Base-by-base conservation (phyloP, 2,329 filamentous ascomycete genomes). In the Lachnellula occidentalis region DNA sequence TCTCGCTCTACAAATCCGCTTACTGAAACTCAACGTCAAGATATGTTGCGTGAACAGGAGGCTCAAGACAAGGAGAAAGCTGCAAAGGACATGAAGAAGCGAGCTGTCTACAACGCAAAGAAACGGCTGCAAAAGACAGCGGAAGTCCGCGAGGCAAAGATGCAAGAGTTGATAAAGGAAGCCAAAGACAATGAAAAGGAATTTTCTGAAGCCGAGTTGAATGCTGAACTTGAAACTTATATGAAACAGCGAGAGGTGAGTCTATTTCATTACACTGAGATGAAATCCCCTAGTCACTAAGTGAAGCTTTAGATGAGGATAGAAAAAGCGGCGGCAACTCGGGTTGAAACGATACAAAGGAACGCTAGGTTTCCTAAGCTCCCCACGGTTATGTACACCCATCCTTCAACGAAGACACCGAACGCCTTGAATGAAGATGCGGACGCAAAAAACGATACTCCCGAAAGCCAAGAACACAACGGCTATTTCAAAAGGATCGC, bases 221-320 rank as follows among this genome's bases (percentile, higher is more conserved):
- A 55, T 17, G 17, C 41, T 1, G 19, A 61, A 34, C 36, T 64
- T 15, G 58, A 59, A 9, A 36, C 19, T 21, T 58, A 52, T 24
- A 61, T 64, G 60, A 47, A 49, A 19, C 51, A 55, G 21, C 54
- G 58, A 42, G 50, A 56, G 36, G 61, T 61, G 57, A 19, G 58
- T 45, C 15, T 31, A 12, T 42, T 42, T 4, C 14, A 17, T 22
- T 4, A 19, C n/a, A 2, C 17, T 17, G 3, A 11, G 39, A 5
- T 42, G 39, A 22, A n/a, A n/a, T n/a, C n/a, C n/a, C n/a, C 17
- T 5, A 5, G 39, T 17, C 7, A 21, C 24, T 27, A 27, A 27
- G 6, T 27, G 5, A 27, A 27, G 24, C 9, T 11, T 4, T 42
- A 42, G 39, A 22, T 5, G 21, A 6, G 1, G 15, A 11, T 42